Percentiles rank a stretch among this genome's conserved stretches.
phyloP scores from a whole-genome alignment of 495 filamentous ascomycete species.

The Lasiosphaeria miniovina region DNA sequence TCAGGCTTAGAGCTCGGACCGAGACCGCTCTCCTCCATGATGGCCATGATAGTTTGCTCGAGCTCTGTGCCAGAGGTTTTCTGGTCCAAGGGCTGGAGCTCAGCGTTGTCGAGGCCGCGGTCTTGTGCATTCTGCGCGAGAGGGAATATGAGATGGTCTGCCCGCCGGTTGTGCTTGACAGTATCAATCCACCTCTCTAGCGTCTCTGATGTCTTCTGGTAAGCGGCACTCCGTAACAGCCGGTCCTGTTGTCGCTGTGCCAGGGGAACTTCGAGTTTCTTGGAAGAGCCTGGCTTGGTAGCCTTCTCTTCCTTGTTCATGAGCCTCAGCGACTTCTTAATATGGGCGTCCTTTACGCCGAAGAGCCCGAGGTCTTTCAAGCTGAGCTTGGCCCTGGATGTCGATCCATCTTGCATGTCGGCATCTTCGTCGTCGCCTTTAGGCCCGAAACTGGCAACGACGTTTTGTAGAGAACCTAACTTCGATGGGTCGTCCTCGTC shows the following conservation, averaged over 20 bases:
- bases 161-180: conserved; percentile 86
- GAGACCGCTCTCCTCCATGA: conserved; percentile 84
- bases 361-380: conserved; percentile 70
- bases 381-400: conserved; percentile 68
- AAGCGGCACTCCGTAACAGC: conserved; percentile 79
- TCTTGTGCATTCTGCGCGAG: conserved; percentile 65
- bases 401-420: conserved; percentile 26
- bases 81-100: conserved; percentile 54
- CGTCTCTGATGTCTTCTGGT: conserved; percentile 86
- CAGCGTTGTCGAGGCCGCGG: conserved; percentile 45
- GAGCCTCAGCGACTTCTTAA: conserved; percentile 78
- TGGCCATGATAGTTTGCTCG: conserved; percentile 77
- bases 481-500: conserved; percentile 58
- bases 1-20: conserved; percentile 44
- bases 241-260: conserved; percentile 87
- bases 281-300: conserved; percentile 53
- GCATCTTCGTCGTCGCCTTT: conserved; percentile 33
- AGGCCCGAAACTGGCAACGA: conserved; percentile 65
- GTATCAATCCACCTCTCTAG: conserved; percentile 90
- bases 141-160: conserved; percentile 91
- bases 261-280: conserved; percentile 80
- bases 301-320: conserved; percentile 53
- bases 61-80: conserved; percentile 70
- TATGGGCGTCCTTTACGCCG: conserved; percentile 66
- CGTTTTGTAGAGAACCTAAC: conserved; percentile 61